These are phyloP conservation scores for Saccharomycopsis selenospora DNA, from an alignment of 805 yeast genomes.

Conservation along the genomic window DNA sequence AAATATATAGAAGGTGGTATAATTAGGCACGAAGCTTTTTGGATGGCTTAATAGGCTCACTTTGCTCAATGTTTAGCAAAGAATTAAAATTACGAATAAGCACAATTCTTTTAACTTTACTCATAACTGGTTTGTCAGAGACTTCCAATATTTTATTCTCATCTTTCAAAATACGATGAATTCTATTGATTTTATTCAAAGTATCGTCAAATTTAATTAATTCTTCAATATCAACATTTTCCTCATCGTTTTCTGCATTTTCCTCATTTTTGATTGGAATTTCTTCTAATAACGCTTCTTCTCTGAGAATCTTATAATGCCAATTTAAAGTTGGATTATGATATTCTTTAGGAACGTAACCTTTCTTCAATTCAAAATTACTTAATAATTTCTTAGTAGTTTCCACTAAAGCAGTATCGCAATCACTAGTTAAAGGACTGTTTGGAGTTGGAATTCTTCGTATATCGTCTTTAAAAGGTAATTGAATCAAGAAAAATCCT, in stretches of 20 bases:
- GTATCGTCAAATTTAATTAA: conserved; percentile 6
- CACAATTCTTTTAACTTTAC: neutral
- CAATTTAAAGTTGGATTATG: conserved; percentile 63
- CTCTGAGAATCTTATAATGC: conserved; percentile 58
- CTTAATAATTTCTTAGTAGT: conserved; percentile 29
- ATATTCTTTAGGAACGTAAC: conserved; percentile 50
- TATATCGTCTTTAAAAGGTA: conserved; percentile 74
- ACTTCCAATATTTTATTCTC: conserved; percentile 4
- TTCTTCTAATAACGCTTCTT: conserved; percentile 55
- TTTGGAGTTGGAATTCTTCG: conserved; percentile 49
- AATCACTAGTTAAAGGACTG: conserved; percentile 16
- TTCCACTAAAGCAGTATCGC: conserved; percentile 24
- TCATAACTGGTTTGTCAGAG: neutral
- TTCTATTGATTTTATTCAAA: conserved; percentile 2
- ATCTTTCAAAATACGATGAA: conserved; percentile 2
- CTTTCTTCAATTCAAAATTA: conserved; percentile 38
- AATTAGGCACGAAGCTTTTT: too few relatives aligned
- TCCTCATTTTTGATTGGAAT: conserved; percentile 28
- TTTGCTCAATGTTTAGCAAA: neutral
- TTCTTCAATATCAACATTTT: conserved; percentile 3
- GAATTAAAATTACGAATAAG: neutral
- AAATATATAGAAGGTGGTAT: too few relatives aligned
- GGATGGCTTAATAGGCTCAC: too few relatives aligned
- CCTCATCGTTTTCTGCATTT: conserved; percentile 15
- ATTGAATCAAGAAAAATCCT: conserved; percentile 60